A percentile compares a stretch with the other conserved stretches of the same genome.
Conservation (phyloP, 768 basidiomycete genomes). For the Boletellus ananas region DNA sequence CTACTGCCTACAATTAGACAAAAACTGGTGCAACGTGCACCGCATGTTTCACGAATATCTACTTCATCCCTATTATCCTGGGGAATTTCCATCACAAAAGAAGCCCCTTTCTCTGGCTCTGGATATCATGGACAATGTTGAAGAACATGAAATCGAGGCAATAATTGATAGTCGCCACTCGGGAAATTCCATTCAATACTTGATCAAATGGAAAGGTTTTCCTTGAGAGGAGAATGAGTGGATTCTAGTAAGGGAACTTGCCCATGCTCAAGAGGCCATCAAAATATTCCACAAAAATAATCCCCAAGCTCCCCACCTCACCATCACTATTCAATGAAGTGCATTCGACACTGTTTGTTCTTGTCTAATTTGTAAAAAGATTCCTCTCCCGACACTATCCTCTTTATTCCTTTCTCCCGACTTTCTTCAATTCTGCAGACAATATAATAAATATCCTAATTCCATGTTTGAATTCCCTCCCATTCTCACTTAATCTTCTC, state of each 20-base stretch:
- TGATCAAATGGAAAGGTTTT: not conserved
- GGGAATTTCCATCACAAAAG: not conserved
- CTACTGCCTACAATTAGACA: not conserved
- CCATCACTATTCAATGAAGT: no score
- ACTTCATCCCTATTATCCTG: not conserved
- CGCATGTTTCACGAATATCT: not conserved
- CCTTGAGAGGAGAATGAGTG: not conserved
- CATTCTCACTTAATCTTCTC: no score
- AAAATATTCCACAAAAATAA: no score
- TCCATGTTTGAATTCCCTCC: no score
- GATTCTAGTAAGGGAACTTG: not conserved
- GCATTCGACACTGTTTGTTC: no score
- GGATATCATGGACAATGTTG: not conserved
- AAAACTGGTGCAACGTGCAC: not conserved
- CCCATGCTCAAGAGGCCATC: not conserved
- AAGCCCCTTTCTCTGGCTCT: not conserved
- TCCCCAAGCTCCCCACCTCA: no score
- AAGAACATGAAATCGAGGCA: not conserved
- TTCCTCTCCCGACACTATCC: no score
- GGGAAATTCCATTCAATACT: not conserved
- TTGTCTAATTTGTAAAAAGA: no score
- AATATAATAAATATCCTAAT: no score
- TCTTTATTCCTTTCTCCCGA: no score
- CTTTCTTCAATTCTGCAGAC: no score
- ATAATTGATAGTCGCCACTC: not conserved